Conservation (phyloP, 768 basidiomycete species). For the Pisolithus sp. region DNA sequence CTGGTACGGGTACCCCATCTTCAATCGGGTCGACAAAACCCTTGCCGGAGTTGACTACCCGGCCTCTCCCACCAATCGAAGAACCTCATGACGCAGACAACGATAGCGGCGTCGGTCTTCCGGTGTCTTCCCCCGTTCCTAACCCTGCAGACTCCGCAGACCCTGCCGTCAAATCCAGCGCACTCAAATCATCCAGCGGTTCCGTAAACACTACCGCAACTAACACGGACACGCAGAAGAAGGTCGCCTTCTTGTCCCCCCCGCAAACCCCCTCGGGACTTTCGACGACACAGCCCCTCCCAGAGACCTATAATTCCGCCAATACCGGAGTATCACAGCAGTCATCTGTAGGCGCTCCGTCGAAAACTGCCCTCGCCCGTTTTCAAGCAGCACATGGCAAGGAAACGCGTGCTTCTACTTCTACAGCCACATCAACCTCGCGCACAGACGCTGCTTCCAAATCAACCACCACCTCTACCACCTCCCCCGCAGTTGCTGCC, state of each 20-base stretch:
- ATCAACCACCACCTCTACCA: slow-evolving; percentile 33
- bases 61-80: slow-evolving; percentile 44
- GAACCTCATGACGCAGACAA: slow-evolving; percentile 31
- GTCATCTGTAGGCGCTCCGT: slow-evolving; percentile 24
- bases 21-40: slow-evolving; percentile 58
- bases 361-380: slow-evolving; percentile 69
- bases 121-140: slow-evolving; percentile 28
- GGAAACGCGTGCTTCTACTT: slow-evolving; percentile 58
- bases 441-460: slow-evolving; percentile 54
- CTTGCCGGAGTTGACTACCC: slow-evolving; percentile 56
- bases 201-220: slow-evolving; percentile 22
- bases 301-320: slow-evolving; percentile 35
- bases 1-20: slow-evolving; percentile 35
- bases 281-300: slow-evolving; percentile 42
- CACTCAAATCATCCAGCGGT: slow-evolving; percentile 36
- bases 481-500: slow-evolving; percentile 42
- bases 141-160: slow-evolving; percentile 15
- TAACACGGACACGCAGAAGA: slow-evolving; percentile 58
- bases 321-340: slow-evolving; percentile 26
- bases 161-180: slow-evolving; percentile 21
- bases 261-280: slow-evolving; percentile 59
- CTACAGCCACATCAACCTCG: slow-evolving; percentile 54
- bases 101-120: slow-evolving; percentile 32
- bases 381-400: slow-evolving; percentile 71
- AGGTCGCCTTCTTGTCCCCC: slow-evolving; percentile 83